Evolutionary conservation across 176 grass and related monocot species (phyloP), one percentile per base, ranked within the genome.

Genomic region (Eragrostis nindensis): DNA sequence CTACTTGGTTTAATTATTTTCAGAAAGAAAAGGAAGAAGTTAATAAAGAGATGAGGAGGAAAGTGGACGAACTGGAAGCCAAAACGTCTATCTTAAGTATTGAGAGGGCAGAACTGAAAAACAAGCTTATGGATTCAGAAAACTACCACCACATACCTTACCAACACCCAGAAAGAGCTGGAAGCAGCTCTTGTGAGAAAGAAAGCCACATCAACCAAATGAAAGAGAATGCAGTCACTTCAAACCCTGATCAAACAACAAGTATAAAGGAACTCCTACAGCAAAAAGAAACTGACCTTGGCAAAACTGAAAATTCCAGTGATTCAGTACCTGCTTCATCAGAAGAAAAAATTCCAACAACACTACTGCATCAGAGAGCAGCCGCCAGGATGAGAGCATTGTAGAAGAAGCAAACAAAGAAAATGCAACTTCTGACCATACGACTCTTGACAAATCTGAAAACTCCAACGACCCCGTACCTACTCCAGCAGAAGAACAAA

Each of bases 11-110:
- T 75, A 57, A n/a, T 47, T 50, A 64, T 78, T 69, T 52, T 26
- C 86, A 98, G 95, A 95, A 91, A 89, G 90, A 98, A 80, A 91
- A 89, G 41, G 88, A 82, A n/a, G n/a, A n/a, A 80, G 77, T 72
- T 17, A 89, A 75, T 56, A 91, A 84, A 66, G 86, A 91, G 63
- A 86, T 89, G 78, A 93, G 75, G 79, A 86, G 70, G 84, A 95
- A 91, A 86, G 69, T 93, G 32, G 88, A 93, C 4, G 88, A 84
- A 77, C 56, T 95, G 50, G 81, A 91, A 91, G 86, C 84, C 43
- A 93, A 98, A 85, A 83, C 92, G 78, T 85, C 85, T 57, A 64
- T 84, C 54, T 36, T 98, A 62, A 91, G 86, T 57, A 92, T 88
- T 18, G 83, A 95, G 86, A 90, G 88, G 12, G 63, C 82, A 66